A percentile compares a stretch with the other conserved stretches of the same genome.
Evolutionary conservation across 495 filamentous ascomycete species (phyloP).

Genomic region (Penicillium subrubescens): DNA sequence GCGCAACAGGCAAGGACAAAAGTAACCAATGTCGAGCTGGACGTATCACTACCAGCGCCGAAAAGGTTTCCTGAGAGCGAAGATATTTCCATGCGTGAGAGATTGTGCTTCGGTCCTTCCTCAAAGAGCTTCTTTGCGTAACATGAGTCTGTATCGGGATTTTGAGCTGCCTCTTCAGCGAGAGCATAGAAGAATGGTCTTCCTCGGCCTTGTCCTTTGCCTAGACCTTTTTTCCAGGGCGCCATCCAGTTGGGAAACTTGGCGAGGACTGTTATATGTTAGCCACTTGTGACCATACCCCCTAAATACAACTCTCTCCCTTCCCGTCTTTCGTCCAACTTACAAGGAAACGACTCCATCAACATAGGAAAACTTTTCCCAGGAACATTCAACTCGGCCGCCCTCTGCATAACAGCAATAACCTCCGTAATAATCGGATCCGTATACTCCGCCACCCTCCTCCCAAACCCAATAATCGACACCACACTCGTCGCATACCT

Average conservation of each 20-base stretch:
- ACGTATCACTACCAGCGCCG: conserved; percentile 43
- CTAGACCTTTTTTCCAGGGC: conserved; percentile 42
- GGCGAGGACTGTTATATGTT: conserved; percentile 36
- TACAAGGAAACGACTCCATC: conserved; percentile 59
- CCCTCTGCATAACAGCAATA: conserved; percentile 41
- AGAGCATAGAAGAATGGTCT: conserved; percentile 44
- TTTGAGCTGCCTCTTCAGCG: conserved; percentile 42
- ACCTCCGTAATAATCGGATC: conserved; percentile 51
- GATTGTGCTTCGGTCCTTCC: conserved; percentile 40
- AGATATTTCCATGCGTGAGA: conserved; percentile 39
- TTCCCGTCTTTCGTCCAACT: neutral
- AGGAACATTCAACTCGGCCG: conserved; percentile 45
- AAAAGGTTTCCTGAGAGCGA: conserved; percentile 30
- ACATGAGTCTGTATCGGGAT: conserved; percentile 22
- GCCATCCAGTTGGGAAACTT: conserved; percentile 37
- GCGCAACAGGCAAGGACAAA: conserved; percentile 41
- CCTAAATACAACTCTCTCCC: neutral
- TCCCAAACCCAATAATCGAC: conserved; percentile 45
- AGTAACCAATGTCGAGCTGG: conserved; percentile 39
- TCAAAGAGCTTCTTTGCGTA: conserved; percentile 43
- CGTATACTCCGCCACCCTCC: conserved; percentile 34
- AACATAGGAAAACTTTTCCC: conserved; percentile 64
- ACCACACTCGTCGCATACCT: conserved; percentile 48
- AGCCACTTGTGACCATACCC: neutral
- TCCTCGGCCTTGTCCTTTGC: conserved; percentile 31